Evolutionary conservation across 208 protist genomes (phyloP), one percentile per base, ranked within the genome.

Genomic region (Acanthamoeba quina): DNA sequence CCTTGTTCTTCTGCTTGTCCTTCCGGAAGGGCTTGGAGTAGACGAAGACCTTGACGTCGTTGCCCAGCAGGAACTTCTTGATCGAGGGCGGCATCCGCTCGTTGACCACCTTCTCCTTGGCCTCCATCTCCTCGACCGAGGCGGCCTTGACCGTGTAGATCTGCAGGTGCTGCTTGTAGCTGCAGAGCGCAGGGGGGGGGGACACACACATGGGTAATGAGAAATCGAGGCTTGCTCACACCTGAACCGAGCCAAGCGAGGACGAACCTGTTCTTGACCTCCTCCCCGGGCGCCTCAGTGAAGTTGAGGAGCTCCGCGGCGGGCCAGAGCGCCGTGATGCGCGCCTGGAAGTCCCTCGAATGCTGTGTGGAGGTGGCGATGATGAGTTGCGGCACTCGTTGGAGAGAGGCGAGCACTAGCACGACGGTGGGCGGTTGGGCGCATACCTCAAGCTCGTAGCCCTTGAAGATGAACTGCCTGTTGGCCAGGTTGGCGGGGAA

Each of bases 1-100:
- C 93, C 64, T 82, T 66, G 24, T 89, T 76, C 72, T 95, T 90
- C 21, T 74, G 34, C 76, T 95, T 95, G 19, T 37, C 44, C 56
- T 96, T 96, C 37, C 93, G 78, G 66, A 95, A 94, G 54, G 95
- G 95, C 85, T 95, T 94, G 29, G 95, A 95, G 80, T 96, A 96
- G 11, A 96, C 74, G 74, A 96, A 96, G 7, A 95, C 93, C 41
- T 94, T 95, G 80, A 95, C 90, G 47, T 94, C 93, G 41, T 85
- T 95, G 47, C 34, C 29, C 44, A 85, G n/a, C 17, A 72, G n/a
- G 49, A 89, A 91, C 54, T 95, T 92, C 54, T 91, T 90, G 49
- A 91, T 70, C 15, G 94, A 31, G 5, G 85, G 85, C 17, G 86
- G 86, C 89, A 91, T 82, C 37, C 52, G 54, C 31, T 95, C 89